Evolutionary conservation across 768 basidiomycete species (phyloP).

Genomic region (Boletus speciosus): DNA sequence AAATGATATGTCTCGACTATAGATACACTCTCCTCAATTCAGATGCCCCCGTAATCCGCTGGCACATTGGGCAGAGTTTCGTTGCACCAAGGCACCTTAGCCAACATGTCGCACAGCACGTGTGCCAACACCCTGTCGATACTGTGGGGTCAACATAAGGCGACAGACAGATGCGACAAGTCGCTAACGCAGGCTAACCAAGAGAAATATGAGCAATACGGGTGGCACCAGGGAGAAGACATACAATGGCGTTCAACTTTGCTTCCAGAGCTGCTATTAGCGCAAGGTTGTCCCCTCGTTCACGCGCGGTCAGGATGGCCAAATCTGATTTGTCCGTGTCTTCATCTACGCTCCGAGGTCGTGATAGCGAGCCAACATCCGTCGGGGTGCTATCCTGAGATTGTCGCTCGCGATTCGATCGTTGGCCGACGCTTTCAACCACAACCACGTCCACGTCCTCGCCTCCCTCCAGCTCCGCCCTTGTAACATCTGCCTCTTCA

Average conservation of each 20-base stretch:
- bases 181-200: conserved; percentile 18
- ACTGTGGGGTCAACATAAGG: conserved; percentile 74
- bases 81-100: conserved; percentile 79
- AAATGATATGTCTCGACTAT: conserved; percentile 24
- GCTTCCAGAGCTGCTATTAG: conserved; percentile 56
- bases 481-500: conserved; percentile 65
- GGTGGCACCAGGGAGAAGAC: conserved; percentile 32
- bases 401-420: conserved; percentile 29
- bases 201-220: conserved; percentile 23
- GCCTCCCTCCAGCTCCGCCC: conserved; percentile 34
- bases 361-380: background rate
- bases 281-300: conserved; percentile 44
- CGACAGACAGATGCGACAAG: conserved; percentile 80
- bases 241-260: conserved; percentile 56
- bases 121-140: conserved; percentile 86
- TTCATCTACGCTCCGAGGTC: conserved; percentile 13
- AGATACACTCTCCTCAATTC: conserved; percentile 77
- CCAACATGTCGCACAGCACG: conserved; percentile 81
- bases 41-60: conserved; percentile 74
- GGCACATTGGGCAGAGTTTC: conserved; percentile 83
- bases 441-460: conserved; percentile 21
- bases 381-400: conserved; percentile 29
- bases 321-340: conserved; percentile 47
- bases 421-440: conserved; percentile 2
- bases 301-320: conserved; percentile 48